Base-by-base conservation (phyloP, 225 moss, liverwort and hornwort species). In the Lunularia cruciata region DNA sequence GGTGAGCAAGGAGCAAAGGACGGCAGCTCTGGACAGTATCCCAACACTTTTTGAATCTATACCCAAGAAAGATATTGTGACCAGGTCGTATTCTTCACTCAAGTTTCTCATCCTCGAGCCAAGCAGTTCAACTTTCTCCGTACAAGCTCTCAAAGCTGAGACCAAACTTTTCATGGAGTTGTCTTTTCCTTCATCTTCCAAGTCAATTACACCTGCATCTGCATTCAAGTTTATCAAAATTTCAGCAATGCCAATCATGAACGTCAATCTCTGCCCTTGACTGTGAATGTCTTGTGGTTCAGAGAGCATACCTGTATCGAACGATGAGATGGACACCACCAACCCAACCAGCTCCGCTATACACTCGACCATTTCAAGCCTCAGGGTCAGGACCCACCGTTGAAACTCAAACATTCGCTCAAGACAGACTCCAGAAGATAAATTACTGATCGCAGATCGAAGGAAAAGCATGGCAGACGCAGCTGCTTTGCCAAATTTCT, bases 391-490 rank as follows among this genome's bases (percentile, higher is more conserved):
- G n/a, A 78, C 43, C 75, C 78, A 78, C 45, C 72, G 69, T 32
- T 83, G 82, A 69, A 83, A 83, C 62, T 83, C 82, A 60, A 83
- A 83, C 52, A 46, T 75, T 47, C 69, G 67, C 68, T 83, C 75
- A 15, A 72, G 72, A 65, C 75, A 78, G 47, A 76, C 75, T 16
- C 72, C 82, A 35, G 82, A 72, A 65, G 75, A 75, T 36, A 83
- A 39, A 69, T 75, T 75, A 74, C 64, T 65, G 16, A 83, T 62
- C 8, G 74, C 75, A 47, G 65, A 62, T 19, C 47, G 70, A 27
- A 77, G 60, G 35, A 75, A 68, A 31, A 52, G 62, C 55, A 82
- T 47, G 22, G 77, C 70, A 20, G 56, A 58, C 8, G 76, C 73
- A 56, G 77, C 73, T 60, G 81, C 76, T 66, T 60, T 77, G 59